Conservation (phyloP, 306 rosid species). For the Pyrus communis region DNA sequence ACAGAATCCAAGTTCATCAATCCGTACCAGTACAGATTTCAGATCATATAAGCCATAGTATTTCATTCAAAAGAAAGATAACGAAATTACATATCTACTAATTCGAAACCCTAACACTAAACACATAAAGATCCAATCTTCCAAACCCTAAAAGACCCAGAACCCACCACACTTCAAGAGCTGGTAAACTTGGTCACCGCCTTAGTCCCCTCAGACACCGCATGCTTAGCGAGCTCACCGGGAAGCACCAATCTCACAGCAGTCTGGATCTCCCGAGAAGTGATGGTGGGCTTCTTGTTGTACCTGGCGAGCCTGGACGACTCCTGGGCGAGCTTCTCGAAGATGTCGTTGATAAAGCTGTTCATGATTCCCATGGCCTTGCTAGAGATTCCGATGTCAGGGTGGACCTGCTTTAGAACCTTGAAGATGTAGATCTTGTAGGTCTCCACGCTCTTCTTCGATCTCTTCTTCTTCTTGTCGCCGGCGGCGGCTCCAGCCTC, state of each 20-base stretch:
- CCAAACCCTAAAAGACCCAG: neutral
- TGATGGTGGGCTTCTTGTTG: slow-evolving; percentile 71
- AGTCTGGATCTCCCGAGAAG: slow-evolving; percentile 71
- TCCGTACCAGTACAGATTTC: neutral
- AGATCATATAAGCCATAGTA: neutral
- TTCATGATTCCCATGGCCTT: slow-evolving; percentile 80
- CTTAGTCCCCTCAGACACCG: slow-evolving; percentile 69
- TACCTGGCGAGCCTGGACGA: slow-evolving; percentile 60
- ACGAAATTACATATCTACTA: neutral
- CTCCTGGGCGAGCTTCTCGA: slow-evolving; percentile 74
- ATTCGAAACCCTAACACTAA: neutral
- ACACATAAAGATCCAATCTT: neutral
- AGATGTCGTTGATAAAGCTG: slow-evolving; percentile 65
- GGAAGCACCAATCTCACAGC: slow-evolving; percentile 68
- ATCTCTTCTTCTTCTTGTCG: slow-evolving; percentile 73
- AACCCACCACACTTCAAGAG: slow-evolving; percentile 15
- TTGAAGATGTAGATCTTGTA: slow-evolving; percentile 82
- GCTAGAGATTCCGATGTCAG: slow-evolving; percentile 65
- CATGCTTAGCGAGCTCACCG: slow-evolving; percentile 68
- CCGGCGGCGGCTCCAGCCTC: slow-evolving; percentile 44
- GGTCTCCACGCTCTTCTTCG: slow-evolving; percentile 55
- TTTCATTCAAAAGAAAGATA: neutral
- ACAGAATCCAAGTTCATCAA: neutral
- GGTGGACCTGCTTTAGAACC: slow-evolving; percentile 70
- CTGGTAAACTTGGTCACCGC: slow-evolving; percentile 64